Conservation (phyloP, 371 early-diverging fungal genomes). For the Dinochytrium kinnereticum region DNA sequence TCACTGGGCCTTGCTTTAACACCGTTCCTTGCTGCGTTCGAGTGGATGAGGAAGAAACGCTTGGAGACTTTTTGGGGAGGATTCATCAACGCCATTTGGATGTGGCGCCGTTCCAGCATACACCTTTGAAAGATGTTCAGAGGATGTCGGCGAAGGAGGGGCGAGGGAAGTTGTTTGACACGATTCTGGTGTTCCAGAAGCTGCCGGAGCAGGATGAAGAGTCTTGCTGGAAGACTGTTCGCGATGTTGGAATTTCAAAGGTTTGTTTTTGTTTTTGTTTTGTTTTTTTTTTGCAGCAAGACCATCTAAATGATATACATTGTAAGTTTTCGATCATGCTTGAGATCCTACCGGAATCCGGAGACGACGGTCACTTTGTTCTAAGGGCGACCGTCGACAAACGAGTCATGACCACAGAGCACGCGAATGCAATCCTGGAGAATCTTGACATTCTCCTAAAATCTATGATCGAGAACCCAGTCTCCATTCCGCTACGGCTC, state of each 20-base stretch:
- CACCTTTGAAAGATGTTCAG: neutral
- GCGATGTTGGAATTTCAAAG: neutral
- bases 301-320: neutral
- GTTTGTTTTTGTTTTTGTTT: neutral
- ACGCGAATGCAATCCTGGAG: neutral
- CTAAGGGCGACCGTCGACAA: neutral
- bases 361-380: neutral
- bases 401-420: neutral
- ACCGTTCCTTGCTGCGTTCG: neutral
- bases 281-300: neutral
- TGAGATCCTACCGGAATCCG: neutral
- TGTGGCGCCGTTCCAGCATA: neutral
- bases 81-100: neutral
- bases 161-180: neutral
- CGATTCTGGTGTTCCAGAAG: neutral
- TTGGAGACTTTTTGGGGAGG: neutral
- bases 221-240: neutral
- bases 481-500: neutral
- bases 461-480: neutral
- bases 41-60: neutral
- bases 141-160: neutral
- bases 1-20: conserved; percentile 1
- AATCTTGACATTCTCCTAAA: neutral
- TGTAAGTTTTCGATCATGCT: neutral
- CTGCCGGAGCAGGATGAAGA: neutral